Conservation (phyloP, 2,329 filamentous ascomycete species). For the Hypoxylon sp. region DNA sequence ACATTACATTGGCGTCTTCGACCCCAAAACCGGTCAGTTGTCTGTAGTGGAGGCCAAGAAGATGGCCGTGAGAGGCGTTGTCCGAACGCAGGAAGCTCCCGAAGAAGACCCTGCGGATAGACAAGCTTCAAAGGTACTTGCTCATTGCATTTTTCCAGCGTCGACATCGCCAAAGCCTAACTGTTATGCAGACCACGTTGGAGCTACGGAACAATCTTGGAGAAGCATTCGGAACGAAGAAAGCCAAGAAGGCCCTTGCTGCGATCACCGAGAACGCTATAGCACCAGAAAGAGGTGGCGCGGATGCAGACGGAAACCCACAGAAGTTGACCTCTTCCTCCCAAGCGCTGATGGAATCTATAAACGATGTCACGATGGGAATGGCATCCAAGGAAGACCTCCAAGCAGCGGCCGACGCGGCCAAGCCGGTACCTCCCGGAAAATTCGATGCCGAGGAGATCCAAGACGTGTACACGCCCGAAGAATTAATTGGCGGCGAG, state of each 20-base stretch:
- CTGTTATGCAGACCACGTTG: constrained; percentile 57
- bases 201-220: constrained; percentile 74
- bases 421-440: constrained; percentile 76
- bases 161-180: constrained; percentile 36
- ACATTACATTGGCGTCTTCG: constrained; percentile 71
- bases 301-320: constrained; percentile 45
- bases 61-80: constrained; percentile 66
- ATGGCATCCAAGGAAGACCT: constrained; percentile 74
- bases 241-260: constrained; percentile 78
- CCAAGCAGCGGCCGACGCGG: constrained; percentile 68
- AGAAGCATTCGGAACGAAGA: constrained; percentile 84
- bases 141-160: constrained; percentile 13
- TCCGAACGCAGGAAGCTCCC: constrained; percentile 62
- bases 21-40: constrained; percentile 65
- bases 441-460: constrained; percentile 72
- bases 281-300: constrained; percentile 66
- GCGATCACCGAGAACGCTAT: constrained; percentile 73
- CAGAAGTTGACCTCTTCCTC: constrained; percentile 63
- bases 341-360: constrained; percentile 67
- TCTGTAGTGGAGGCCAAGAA: constrained; percentile 70
- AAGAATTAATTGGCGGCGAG: constrained; percentile 71
- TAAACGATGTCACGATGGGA: constrained; percentile 67
- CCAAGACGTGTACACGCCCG: constrained; percentile 75
- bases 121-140: constrained; percentile 48
- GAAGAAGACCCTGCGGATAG: constrained; percentile 54